Base-by-base conservation (phyloP, 1,139 yeast species). In the Magnusiomyces ingens region DNA sequence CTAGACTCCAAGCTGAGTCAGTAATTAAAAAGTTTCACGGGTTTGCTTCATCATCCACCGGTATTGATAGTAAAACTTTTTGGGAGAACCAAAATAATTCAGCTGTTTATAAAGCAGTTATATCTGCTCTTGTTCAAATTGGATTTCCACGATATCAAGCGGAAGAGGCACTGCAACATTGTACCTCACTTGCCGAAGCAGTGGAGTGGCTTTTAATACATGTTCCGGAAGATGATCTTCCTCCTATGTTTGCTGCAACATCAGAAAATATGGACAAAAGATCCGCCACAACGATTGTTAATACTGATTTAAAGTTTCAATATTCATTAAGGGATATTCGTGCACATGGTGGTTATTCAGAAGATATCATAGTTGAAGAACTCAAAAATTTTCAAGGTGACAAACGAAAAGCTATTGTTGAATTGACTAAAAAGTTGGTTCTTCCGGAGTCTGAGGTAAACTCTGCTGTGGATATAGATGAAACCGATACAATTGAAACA, bases 191-290 rank as follows among this genome's bases (percentile, higher is more conserved):
- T 37, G 77, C 78, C 54, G 62, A 61, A 1, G 82, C 84, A 45
- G 70, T 88, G 40, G 94, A 93, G 52, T 93, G 96, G 88, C 75
- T 91, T 21, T 70, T 91, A 13, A 84, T 91, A 61, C 94, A 91
- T 63, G 78, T 91, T 2, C 98, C 98, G 0, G 97, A 91, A 62
- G 98, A 90, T 64, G 99, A 93, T 64, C 71, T 93, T 46, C 99
- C 99, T 0, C 60, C 61, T 13, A 64, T 68, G 18, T 67, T 77
- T 65, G 66, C 76, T 36, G 11, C 43, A 3, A 19, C 49, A 3
- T 35, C 75, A 78, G 58, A 18, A 51, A 57, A 36, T 55, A 43
- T 37, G 36, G 51, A 52, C 55, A 63, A 64, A 12, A 58, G 67
- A 40, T 59, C 62, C 42, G 61, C 67, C 8, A 68, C 71, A 0